Evolutionary conservation across 306 rosid species (phyloP), one percentile per base, ranked within the genome.

Genomic region (Quercus glauca): DNA sequence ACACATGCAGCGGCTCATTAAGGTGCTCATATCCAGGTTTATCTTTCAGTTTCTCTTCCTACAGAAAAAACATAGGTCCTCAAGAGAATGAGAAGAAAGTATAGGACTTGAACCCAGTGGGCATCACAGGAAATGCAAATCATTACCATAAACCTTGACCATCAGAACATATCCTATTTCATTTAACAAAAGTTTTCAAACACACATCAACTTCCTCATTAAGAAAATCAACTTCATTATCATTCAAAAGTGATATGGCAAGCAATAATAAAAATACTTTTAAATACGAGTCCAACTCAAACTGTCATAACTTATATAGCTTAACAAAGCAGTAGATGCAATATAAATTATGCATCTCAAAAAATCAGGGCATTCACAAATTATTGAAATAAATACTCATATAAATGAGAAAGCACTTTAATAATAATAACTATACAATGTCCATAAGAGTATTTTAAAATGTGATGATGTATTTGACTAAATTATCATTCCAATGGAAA

Each of bases 11-110:
- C 67, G 97, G 98, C 86, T 93, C 97, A 25, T 93, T 89, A 53
- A 93, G 95, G 82, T 91, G 98, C 85, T 93, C 98, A 70, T 91
- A 93, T 68, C 97, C 97, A 26, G 93, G 93, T 77, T 90, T 90
- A 59, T 91, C 97, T 83, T 91, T 91, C 52, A 93, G 90, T 82
- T 93, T 93, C 83, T 93, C 98, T 86, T 93, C 98, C 97, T 91
- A 76, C 75, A 69, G 60, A 23, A 52, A 63, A 77, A 85, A 20
- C 57, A 21, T 28, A 31, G 64, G 14, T 37, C n/a, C 55, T 55
- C 29, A 23, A 28, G 59, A 28, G 60, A 72, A 74, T 41, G 41
- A 14, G 21, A 45, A 20, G 51, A 8, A 69, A 59, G 26, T n/a
- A 73, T 53, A 72, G 71, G 55, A 31, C 11, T 37, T n/a, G 76